Percentiles rank a stretch among this genome's conserved stretches.
Conservation (phyloP, 2,329 filamentous ascomycete genomes). For the Fusarium dlaminii region DNA sequence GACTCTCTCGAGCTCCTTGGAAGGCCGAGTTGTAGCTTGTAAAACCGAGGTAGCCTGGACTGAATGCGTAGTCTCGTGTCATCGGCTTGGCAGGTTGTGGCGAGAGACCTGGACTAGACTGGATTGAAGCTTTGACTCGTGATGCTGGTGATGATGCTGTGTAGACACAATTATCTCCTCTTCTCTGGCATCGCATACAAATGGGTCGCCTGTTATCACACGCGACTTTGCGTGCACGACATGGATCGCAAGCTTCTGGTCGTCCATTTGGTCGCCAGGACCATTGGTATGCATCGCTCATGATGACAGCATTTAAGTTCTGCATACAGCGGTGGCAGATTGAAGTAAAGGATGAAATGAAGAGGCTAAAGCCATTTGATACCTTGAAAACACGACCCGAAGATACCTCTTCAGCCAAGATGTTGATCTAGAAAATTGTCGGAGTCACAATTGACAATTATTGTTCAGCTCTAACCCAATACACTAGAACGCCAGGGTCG, state of each 20-base stretch:
- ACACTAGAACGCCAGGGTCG: neutral
- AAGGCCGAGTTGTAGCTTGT: slow-evolving; percentile 55
- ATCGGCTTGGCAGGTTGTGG: slow-evolving; percentile 9
- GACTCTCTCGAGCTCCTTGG: slow-evolving; percentile 52
- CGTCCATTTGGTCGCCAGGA: slow-evolving; percentile 22
- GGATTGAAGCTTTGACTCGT: slow-evolving; percentile 10
- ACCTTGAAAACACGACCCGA: neutral
- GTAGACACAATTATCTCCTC: slow-evolving; percentile 51
- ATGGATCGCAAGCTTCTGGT: slow-evolving; percentile 24
- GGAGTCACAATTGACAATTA: neutral
- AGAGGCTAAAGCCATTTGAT: neutral
- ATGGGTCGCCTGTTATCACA: slow-evolving; percentile 21
- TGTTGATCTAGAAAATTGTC: neutral
- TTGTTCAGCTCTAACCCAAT: neutral
- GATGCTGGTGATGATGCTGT: slow-evolving; percentile 7
- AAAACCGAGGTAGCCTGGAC: slow-evolving; percentile 54
- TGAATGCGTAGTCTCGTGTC: slow-evolving; percentile 27
- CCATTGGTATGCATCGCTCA: neutral
- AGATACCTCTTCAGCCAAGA: neutral
- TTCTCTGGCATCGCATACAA: slow-evolving; percentile 42
- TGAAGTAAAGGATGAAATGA: neutral
- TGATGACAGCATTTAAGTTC: neutral
- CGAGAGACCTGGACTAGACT: neutral
- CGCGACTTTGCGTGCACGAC: slow-evolving; percentile 27
- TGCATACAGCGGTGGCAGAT: neutral